Evolutionary conservation across 1,284 basidiomycete genomes (phyloP), one percentile per base, ranked within the genome.

Genomic region (Takashimella tepidaria): DNA sequence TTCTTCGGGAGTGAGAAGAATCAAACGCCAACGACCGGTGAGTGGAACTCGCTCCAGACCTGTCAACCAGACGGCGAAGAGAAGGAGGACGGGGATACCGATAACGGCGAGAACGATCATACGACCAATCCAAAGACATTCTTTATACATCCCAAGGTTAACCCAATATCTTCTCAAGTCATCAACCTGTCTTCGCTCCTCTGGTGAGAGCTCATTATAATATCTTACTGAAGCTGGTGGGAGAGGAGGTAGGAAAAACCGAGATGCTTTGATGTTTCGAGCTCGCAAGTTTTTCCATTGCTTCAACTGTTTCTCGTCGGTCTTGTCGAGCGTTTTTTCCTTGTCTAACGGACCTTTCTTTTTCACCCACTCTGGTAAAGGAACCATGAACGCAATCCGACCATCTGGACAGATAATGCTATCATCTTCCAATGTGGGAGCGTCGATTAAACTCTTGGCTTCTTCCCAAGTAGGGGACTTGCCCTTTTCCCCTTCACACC

Each of bases 1-100:
- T 73, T 93, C 91, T 63, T 91, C 88, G 0, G 90, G 88, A 1
- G 89, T 92, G 8, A 95, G 80, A 12, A 92, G 79, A 56, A 95
- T 92, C 57, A 91, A 72, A 49, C 90, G 81, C 87, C 86, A 89
- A 61, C 89, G 80, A 58, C 90, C 90, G 5, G 89, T 92, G 52
- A 92, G 77, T 1, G 90, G 90, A 3, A 89, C 89, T 61, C 83
- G 77, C 70, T 93, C 90, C 50, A 89, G 68, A 55, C 87, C 89
- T 1, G 87, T 86, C 2, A 88, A 54, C 55, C 90, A 84, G 1
- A 86, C 88, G 1, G 82, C 78, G 78, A 82, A 83, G 65, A 92
- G 84, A n/a, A 92, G 70, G 12, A 81, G 59, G 23, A 83, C 72
- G 0, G 91, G 91, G 23, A 86, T 76, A 47, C 85, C 77, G 49